phyloP scores from a whole-genome alignment of 208 protist genomes.

The Trichomonas vaginalis region DNA sequence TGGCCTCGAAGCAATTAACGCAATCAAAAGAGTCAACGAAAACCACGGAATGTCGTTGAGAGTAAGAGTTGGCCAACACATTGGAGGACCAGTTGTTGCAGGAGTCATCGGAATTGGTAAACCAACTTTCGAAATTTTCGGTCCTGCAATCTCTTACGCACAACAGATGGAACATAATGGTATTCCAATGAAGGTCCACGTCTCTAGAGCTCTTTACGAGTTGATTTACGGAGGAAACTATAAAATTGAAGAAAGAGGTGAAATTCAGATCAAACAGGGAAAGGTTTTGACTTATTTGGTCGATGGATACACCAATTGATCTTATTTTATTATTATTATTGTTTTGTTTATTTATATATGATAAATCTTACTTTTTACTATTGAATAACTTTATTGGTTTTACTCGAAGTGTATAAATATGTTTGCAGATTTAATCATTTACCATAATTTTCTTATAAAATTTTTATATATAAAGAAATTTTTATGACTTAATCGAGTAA shows the following conservation, averaged over 20 bases:
- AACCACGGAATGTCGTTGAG: background rate
- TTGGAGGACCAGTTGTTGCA: background rate
- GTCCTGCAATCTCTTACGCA: background rate
- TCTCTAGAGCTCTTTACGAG: background rate
- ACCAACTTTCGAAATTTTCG: conserved; percentile 17
- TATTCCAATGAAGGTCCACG: background rate
- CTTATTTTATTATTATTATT: too few species aligned
- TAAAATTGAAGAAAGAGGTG: background rate
- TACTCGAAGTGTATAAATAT: too few species aligned
- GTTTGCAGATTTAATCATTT: too few species aligned
- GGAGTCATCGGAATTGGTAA: background rate
- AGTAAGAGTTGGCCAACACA: background rate
- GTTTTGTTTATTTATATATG: too few species aligned
- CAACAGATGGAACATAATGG: background rate
- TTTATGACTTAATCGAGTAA: too few species aligned
- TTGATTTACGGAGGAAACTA: background rate
- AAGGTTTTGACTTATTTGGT: background rate
- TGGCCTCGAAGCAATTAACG: background rate
- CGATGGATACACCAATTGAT: background rate
- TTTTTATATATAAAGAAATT: too few species aligned
- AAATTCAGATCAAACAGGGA: background rate
- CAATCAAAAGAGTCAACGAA: background rate
- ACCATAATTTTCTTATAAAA: too few species aligned
- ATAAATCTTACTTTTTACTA: too few species aligned
- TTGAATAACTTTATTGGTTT: too few species aligned